phyloP scores from a whole-genome alignment of 1,284 basidiomycete genomes.

The Ceratobasidium sp. region DNA sequence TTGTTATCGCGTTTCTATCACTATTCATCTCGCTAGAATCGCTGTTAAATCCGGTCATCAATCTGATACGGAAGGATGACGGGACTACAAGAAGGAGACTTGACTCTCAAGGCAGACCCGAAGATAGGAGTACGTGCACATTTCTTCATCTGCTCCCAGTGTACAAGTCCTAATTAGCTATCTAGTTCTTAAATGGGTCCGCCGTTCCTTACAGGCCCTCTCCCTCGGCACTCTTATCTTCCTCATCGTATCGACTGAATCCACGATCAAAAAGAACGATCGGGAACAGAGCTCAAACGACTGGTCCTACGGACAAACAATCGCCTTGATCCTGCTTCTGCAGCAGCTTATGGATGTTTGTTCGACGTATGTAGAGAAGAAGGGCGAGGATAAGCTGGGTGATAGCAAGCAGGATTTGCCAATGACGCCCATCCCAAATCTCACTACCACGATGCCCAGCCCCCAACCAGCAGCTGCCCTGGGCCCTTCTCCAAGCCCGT shows the following conservation, averaged over 20 bases:
- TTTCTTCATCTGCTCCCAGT: neutral
- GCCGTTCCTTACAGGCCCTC: slow-evolving; percentile 3
- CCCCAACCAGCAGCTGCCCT: too few species aligned
- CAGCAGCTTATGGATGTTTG: slow-evolving; percentile 45
- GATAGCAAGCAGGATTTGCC: neutral
- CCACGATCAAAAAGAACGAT: slow-evolving; percentile 22
- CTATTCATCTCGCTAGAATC: slow-evolving; percentile 12
- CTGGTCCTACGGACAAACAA: slow-evolving; percentile 39
- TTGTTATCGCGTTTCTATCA: slow-evolving; percentile 3
- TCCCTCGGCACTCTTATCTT: slow-evolving; percentile 20
- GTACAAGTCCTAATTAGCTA: neutral
- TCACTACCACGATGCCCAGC: too few species aligned
- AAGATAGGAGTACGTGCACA: neutral
- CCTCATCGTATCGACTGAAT: slow-evolving; percentile 25
- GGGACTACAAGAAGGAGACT: neutral
- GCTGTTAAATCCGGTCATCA: neutral
- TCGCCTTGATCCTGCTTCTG: slow-evolving; percentile 38
- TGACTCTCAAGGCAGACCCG: too few species aligned
- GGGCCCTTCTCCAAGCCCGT: neutral
- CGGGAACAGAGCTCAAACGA: neutral
- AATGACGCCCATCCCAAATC: neutral
- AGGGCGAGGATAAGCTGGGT: neutral
- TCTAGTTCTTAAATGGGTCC: slow-evolving; percentile 15
- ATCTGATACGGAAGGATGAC: neutral
- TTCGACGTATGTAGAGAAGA: slow-evolving; percentile 1